A percentile compares a stretch with the other conserved stretches of the same genome.
Evolutionary conservation across 352 stramenopile genomes (phyloP).

Genomic region (Globisporangium mamillatum): DNA sequence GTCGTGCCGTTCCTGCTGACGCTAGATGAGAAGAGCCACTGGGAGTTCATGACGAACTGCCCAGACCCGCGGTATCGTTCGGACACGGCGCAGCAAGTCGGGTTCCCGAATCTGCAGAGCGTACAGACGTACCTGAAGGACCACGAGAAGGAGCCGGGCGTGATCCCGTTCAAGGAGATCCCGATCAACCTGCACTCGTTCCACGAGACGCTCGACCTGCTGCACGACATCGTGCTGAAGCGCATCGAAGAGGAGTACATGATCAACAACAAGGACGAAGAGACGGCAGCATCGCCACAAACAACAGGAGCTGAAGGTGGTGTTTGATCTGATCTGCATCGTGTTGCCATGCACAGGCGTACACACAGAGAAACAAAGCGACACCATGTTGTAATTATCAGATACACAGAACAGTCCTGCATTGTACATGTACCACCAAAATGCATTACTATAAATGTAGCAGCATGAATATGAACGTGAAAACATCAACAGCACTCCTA

Average conservation of each 20-base stretch:
- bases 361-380: neutral
- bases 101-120: constrained; percentile 73
- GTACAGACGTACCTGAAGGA: constrained; percentile 73
- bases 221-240: constrained; percentile 85
- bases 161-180: constrained; percentile 74
- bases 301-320: neutral
- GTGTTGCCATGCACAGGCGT: neutral
- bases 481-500: too few relatives aligned
- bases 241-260: constrained; percentile 81
- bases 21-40: constrained; percentile 62
- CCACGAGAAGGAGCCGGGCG: constrained; percentile 39
- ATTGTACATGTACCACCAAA: neutral
- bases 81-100: constrained; percentile 35
- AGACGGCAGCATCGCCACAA: neutral
- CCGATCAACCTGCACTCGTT: constrained; percentile 85
- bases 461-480: neutral
- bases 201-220: constrained; percentile 77
- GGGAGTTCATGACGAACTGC: constrained; percentile 80
- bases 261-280: constrained; percentile 9
- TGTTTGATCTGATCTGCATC: neutral
- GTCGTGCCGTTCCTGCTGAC: constrained; percentile 79
- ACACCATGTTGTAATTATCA: neutral
- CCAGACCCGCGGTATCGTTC: constrained; percentile 79
- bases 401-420: neutral
- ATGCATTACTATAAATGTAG: neutral